Base-by-base conservation (phyloP, 75 land plant genomes). In the Ceratopteris richardii region DNA sequence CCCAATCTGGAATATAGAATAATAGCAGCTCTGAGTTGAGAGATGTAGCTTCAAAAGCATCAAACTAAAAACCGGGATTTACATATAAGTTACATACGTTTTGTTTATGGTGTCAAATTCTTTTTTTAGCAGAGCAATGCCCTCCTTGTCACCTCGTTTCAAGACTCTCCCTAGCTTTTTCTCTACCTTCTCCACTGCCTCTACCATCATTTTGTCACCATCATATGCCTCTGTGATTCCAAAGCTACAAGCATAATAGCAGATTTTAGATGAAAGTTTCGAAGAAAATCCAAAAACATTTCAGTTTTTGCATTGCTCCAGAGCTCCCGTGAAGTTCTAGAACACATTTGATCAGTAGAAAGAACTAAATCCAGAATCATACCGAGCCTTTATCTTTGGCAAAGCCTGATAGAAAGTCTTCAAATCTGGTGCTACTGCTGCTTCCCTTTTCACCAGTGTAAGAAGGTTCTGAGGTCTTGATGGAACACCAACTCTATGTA, bases 141-240 rank as follows among this genome's bases (percentile, higher is more conserved):
- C 48, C 21, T 46, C 48, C 48, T 46, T 46, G 48, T 46, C 48
- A 17, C 21, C 21, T 20, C 14, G 4, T 2, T 7, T 17, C 48
- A 46, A 46, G 2, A 17, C 21, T 46, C 48, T 46, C 17, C 48
- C 48, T 7, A 46, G 5, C 14, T n/a, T 46, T 46, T 46, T 46
- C 48, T 46, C 48, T 46, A 46, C 48, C 21, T 46, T 46, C 21
- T 46, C 48, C 48, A 46, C 48, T 46, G 48, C 48, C 14, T 46
- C 48, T 20, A 46, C n/a, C 48, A 46, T 46, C 48, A 46, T 4
- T 20, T 46, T 46, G 17, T 46, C 48, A 2, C 48, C 48, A n/a
- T 46, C 48, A 46, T 46, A 46, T 17, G n/a, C 12, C 21, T 46
- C 21, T 17, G 48, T 46, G 48, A 46, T 46, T n/a, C 48, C 48